phyloP scores from a whole-genome alignment of 2,329 filamentous ascomycete genomes.

The Taxawa tesnikishii region DNA sequence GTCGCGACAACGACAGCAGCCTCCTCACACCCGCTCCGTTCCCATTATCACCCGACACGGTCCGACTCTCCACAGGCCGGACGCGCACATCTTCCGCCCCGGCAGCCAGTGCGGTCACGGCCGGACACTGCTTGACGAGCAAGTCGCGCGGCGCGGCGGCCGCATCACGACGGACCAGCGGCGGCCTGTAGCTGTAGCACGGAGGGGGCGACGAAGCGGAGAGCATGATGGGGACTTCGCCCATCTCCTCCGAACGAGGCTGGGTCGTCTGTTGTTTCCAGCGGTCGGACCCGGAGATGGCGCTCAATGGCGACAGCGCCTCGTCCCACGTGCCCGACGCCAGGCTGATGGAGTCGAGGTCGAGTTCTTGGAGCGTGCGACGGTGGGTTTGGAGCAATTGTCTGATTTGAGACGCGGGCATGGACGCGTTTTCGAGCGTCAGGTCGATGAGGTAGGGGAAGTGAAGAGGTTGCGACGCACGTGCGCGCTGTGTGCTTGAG shows the following conservation, averaged over 20 bases:
- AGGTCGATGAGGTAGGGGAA: slow-evolving; percentile 59
- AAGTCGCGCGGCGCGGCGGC: background rate
- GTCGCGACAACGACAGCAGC: background rate
- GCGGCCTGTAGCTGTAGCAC: background rate
- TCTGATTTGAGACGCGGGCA: slow-evolving; percentile 60
- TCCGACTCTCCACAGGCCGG: background rate
- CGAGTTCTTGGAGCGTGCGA: slow-evolving; percentile 59
- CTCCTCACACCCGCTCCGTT: background rate
- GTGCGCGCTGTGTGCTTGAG: background rate
- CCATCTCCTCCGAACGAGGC: slow-evolving; percentile 4
- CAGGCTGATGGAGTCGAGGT: slow-evolving; percentile 65
- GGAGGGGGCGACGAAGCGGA: background rate
- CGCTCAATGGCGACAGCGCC: slow-evolving; percentile 59
- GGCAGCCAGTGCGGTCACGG: background rate
- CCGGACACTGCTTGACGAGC: background rate
- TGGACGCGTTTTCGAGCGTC: slow-evolving; percentile 58
- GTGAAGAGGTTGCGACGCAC: slow-evolving; percentile 32
- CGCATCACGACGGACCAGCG: background rate
- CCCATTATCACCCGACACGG: background rate
- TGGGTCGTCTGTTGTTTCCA: background rate
- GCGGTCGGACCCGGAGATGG: background rate
- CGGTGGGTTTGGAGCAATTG: slow-evolving; percentile 57
- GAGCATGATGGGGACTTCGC: slow-evolving; percentile 9
- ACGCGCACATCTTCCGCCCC: background rate
- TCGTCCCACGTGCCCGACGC: slow-evolving; percentile 68